Conservation (phyloP, 2,329 filamentous ascomycete genomes). For the Botrytis fragariae region DNA sequence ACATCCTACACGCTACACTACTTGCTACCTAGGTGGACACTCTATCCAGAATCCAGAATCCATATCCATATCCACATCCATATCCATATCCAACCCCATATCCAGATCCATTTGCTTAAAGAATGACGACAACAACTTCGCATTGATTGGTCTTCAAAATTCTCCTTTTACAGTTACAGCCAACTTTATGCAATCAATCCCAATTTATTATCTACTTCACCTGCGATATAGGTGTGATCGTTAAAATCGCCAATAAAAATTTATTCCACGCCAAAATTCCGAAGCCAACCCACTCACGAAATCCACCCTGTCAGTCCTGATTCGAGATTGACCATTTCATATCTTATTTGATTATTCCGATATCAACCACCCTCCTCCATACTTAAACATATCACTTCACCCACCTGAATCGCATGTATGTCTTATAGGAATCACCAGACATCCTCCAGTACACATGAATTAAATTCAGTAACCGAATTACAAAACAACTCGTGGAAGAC, state of each 20-base stretch:
- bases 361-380: background rate
- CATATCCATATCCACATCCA: background rate
- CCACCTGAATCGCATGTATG: constrained; percentile 32
- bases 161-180: background rate
- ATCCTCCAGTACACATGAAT: constrained; percentile 16
- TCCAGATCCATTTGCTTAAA: background rate
- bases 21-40: too few relatives aligned
- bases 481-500: constrained; percentile 27
- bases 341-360: constrained; percentile 2
- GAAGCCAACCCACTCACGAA: background rate
- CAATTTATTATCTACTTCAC: background rate
- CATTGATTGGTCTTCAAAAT: background rate
- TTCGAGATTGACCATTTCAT: background rate
- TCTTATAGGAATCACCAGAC: constrained; percentile 34
- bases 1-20: too few relatives aligned
- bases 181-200: background rate
- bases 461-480: constrained; percentile 17
- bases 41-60: background rate
- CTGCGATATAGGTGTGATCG: background rate
- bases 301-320: constrained; percentile 1
- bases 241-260: background rate
- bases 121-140: constrained; percentile 9
- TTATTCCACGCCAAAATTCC: background rate
- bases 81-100: background rate
- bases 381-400: background rate